phyloP scores from a whole-genome alignment of 257 asterid species.

The Mitragyna speciosa region DNA sequence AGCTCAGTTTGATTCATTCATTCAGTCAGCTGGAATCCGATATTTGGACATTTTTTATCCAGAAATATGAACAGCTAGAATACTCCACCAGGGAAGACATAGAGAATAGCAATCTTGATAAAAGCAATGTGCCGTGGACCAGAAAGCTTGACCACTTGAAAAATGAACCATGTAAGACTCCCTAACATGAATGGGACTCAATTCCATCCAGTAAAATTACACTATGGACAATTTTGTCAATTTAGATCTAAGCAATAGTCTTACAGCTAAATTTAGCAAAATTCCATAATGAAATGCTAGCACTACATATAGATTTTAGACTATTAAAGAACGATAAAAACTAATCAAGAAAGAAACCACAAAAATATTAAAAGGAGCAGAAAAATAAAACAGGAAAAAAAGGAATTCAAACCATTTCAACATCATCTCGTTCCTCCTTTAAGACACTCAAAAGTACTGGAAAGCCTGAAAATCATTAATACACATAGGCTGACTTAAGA shows the following conservation, averaged over 20 bases:
- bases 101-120: neutral
- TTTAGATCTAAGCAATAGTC: neutral
- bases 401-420: slow-evolving; percentile 73
- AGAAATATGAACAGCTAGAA: neutral
- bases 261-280: neutral
- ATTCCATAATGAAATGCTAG: slow-evolving; percentile 5
- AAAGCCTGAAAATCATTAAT: slow-evolving; percentile 60
- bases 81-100: neutral
- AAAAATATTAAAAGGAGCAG: slow-evolving; percentile 6
- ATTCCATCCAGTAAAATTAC: neutral
- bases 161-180: neutral
- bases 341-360: neutral
- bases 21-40: neutral
- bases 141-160: neutral
- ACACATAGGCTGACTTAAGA: slow-evolving; percentile 18
- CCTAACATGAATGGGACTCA: neutral
- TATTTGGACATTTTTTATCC: neutral
- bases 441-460: slow-evolving; percentile 78
- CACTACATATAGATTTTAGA: neutral
- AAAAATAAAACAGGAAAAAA: slow-evolving; percentile 14
- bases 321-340: neutral
- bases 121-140: neutral
- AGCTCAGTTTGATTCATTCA: neutral
- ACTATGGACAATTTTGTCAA: neutral
- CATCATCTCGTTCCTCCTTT: slow-evolving; percentile 93